These are phyloP conservation scores for Lactarius pseudohatsudake DNA, from an alignment of 768 basidiomycete species.

Conservation along the genomic window DNA sequence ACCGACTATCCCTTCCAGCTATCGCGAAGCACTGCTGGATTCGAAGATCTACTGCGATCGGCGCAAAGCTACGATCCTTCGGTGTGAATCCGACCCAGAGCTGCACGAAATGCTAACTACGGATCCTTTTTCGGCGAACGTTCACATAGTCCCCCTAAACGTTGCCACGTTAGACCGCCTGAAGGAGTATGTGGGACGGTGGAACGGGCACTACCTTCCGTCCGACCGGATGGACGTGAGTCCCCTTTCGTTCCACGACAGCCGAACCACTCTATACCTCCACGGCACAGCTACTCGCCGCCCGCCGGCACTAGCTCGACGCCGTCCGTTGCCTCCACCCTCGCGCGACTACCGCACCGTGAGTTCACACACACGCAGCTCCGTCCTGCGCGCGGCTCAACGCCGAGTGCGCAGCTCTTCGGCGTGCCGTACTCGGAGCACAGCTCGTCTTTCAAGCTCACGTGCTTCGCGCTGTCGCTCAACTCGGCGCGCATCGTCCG, in stretches of 20 bases:
- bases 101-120: conserved; percentile 73
- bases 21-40: conserved; percentile 78
- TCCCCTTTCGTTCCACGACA: conserved; percentile 23
- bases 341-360: conserved; percentile 62
- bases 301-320: conserved; percentile 54
- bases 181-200: conserved; percentile 71
- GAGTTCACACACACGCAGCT: conserved; percentile 72
- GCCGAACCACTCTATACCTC: too few species aligned
- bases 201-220: conserved; percentile 65
- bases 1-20: conserved; percentile 44
- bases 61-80: conserved; percentile 80
- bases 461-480: conserved; percentile 90
- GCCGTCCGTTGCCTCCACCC: conserved; percentile 66
- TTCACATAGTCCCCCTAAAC: conserved; percentile 79
- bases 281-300: conserved; percentile 54
- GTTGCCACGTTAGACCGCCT: conserved; percentile 76
- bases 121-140: conserved; percentile 71
- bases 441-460: conserved; percentile 92
- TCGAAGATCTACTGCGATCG: conserved; percentile 88
- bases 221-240: conserved; percentile 96
- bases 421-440: conserved; percentile 95
- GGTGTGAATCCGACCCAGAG: conserved; percentile 82
- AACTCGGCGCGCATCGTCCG: conserved; percentile 89
- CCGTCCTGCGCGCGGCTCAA: conserved; percentile 68
- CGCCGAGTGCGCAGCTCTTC: conserved; percentile 65